Percentiles rank a stretch among this genome's conserved stretches.
Evolutionary conservation across 805 yeast genomes (phyloP).

Genomic region (Candida pseudofarinosa): DNA sequence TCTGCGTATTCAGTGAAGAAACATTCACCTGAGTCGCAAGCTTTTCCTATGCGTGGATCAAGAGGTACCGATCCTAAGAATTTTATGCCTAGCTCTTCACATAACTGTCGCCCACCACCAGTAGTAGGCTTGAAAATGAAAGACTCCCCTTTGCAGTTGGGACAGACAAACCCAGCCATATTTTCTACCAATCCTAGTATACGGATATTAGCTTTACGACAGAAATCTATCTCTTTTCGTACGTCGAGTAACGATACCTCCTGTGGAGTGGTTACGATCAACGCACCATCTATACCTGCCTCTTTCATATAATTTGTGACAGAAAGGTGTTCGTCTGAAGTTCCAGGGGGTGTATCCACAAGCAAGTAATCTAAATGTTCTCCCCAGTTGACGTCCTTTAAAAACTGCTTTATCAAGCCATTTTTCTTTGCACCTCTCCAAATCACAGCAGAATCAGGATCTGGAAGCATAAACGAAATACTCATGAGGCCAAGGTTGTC

Average conservation of each 20-base stretch:
- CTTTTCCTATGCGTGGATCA: slow-evolving; percentile 88
- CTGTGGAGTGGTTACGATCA: slow-evolving; percentile 94
- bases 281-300: slow-evolving; percentile 91
- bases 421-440: slow-evolving; percentile 98
- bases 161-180: slow-evolving; percentile 98
- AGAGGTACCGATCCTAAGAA: slow-evolving; percentile 91
- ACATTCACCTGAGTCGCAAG: slow-evolving; percentile 83
- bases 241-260: slow-evolving; percentile 95
- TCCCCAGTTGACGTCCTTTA: slow-evolving; percentile 96
- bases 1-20: slow-evolving; percentile 83
- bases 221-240: slow-evolving; percentile 91
- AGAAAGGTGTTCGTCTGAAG: slow-evolving; percentile 93
- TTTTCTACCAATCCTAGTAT: slow-evolving; percentile 91
- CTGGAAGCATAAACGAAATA: slow-evolving; percentile 91
- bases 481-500: slow-evolving; percentile 96
- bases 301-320: slow-evolving; percentile 85
- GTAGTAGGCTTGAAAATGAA: slow-evolving; percentile 92
- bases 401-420: slow-evolving; percentile 86
- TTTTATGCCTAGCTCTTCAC: slow-evolving; percentile 71
- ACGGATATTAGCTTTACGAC: slow-evolving; percentile 83
- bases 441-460: slow-evolving; percentile 86
- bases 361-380: slow-evolving; percentile 71
- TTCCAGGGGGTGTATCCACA: slow-evolving; percentile 98
- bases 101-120: slow-evolving; percentile 88
- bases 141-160: slow-evolving; percentile 85